These are phyloP conservation scores for Magnusiomyces paraingens DNA, from an alignment of 1,139 yeast species.

Conservation along the genomic window DNA sequence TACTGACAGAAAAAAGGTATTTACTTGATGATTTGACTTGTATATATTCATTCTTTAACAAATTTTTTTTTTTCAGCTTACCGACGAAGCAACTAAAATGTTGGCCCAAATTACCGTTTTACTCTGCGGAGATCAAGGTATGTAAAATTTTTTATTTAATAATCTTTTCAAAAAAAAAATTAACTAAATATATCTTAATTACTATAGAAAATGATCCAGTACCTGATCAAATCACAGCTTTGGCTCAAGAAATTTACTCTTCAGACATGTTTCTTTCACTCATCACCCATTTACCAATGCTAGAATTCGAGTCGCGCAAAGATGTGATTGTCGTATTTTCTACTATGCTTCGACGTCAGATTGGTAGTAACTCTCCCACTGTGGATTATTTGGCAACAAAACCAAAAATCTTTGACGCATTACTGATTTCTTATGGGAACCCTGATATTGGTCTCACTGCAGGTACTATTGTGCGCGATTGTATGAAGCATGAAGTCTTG, in stretches of 20 bases:
- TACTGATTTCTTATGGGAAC: conserved; percentile 65
- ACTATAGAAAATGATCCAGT: conserved; percentile 50
- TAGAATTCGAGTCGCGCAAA: conserved; percentile 87
- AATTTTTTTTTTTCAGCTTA: conserved; percentile 38
- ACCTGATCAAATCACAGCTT: conserved; percentile 64
- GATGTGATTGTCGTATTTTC: conserved; percentile 71
- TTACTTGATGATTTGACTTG: conserved; percentile 1
- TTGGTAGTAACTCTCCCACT: conserved; percentile 67
- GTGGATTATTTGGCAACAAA: conserved; percentile 70
- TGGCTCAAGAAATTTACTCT: conserved; percentile 68
- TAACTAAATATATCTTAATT: background rate
- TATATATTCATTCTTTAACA: background rate
- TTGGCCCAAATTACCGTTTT: conserved; percentile 61
- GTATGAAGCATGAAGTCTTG: conserved; percentile 71
- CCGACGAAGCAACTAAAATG: conserved; percentile 71
- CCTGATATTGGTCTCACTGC: conserved; percentile 67
- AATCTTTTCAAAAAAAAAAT: background rate
- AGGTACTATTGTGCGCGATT: conserved; percentile 79
- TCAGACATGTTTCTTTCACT: conserved; percentile 62
- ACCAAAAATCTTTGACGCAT: conserved; percentile 56
- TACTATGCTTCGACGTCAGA: conserved; percentile 71
- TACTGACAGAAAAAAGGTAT: conserved; percentile 47
- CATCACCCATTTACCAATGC: conserved; percentile 48
- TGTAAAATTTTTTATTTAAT: background rate
- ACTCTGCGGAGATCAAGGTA: conserved; percentile 65